These are phyloP conservation scores for Fraxinus baroniana DNA, from an alignment of 305 asterid genomes.

Conservation along the genomic window DNA sequence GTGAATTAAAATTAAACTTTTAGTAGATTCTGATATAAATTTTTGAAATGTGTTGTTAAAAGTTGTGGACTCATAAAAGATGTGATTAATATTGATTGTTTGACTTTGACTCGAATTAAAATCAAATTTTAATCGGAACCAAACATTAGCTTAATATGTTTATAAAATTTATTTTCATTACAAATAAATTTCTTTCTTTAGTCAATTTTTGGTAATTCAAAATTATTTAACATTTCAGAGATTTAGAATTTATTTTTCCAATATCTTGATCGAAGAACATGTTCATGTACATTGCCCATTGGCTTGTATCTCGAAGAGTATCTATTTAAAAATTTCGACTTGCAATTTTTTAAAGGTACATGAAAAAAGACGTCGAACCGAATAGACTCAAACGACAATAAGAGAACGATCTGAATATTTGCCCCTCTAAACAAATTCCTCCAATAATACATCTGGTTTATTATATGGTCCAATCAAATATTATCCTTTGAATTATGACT, in stretches of 20 bases:
- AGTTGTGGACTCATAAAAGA: no score
- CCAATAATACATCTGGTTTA: not conserved
- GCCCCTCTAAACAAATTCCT: not conserved
- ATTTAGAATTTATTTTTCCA: not conserved
- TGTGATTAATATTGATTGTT: no score
- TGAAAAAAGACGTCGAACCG: not conserved
- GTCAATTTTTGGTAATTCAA: not conserved
- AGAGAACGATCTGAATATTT: not conserved
- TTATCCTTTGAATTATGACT: not conserved
- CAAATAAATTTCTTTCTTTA: not conserved
- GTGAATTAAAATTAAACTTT: no score
- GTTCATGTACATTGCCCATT: not conserved
- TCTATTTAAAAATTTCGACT: not conserved
- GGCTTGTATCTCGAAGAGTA: not conserved
- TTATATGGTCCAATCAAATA: not conserved
- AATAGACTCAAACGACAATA: not conserved
- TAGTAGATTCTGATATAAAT: no score
- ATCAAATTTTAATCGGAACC: no score
- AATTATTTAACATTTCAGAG: not conserved
- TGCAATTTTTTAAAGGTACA: not conserved
- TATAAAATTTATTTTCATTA: not conserved
- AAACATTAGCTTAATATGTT: not conserved
- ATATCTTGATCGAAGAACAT: not conserved
- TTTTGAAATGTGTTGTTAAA: no score
- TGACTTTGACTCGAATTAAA: no score